Percentiles rank a stretch among this genome's conserved stretches.
Evolutionary conservation across 2,329 filamentous ascomycete genomes (phyloP).

Genomic region (Fusarium secorum): DNA sequence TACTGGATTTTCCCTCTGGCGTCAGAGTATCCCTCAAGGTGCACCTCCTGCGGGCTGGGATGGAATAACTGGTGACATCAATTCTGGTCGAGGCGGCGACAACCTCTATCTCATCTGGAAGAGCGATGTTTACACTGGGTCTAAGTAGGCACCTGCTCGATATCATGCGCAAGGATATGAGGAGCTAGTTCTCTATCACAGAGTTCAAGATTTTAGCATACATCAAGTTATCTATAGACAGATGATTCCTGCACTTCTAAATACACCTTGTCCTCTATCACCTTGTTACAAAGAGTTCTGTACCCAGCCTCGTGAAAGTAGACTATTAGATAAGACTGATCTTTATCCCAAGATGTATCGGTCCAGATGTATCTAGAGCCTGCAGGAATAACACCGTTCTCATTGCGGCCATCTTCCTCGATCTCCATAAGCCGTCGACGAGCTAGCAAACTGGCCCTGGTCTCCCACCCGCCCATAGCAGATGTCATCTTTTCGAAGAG

Average conservation of each 20-base stretch:
- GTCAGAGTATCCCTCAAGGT: neutral
- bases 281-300: neutral
- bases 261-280: neutral
- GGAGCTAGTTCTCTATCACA: fast-evolving
- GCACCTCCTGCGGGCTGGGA: neutral
- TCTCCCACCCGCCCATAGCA: neutral
- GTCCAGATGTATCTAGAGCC: neutral
- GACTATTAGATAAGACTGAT: neutral
- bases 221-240: fast-evolving
- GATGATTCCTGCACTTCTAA: neutral
- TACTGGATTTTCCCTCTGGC: no score
- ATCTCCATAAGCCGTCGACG: neutral
- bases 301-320: neutral
- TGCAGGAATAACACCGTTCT: neutral
- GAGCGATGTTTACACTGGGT: no score
- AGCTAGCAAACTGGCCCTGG: neutral
- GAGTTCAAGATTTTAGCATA: neutral
- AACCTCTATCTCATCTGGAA: no score
- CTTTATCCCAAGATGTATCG: neutral
- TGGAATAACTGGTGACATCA: neutral
- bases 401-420: neutral
- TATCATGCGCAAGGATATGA: neutral
- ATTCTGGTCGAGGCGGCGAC: neutral
- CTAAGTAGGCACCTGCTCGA: no score
- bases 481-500: neutral